These are phyloP conservation scores for Neurospora discreta DNA, from an alignment of 495 filamentous ascomycete species.

Conservation along the genomic window DNA sequence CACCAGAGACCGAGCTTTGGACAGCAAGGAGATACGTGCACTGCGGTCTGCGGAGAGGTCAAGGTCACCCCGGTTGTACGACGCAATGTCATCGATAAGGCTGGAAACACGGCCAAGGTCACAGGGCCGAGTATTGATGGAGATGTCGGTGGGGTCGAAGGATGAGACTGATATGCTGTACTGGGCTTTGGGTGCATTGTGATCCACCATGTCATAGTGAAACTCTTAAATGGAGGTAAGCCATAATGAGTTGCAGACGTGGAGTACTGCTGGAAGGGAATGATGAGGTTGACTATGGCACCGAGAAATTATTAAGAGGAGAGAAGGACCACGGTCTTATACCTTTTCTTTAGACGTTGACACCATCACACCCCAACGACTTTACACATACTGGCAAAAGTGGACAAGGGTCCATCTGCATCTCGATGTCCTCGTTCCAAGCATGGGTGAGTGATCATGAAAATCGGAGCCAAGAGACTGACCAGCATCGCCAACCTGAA, in stretches of 20 bases:
- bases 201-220: neutral
- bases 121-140: conserved; percentile 5
- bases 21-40: conserved; percentile 11
- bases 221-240: neutral
- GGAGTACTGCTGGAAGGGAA: neutral
- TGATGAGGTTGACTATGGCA: neutral
- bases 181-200: neutral
- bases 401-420: neutral
- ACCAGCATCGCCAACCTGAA: neutral
- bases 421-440: neutral
- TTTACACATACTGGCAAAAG: neutral
- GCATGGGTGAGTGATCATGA: neutral
- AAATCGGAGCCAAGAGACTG: neutral
- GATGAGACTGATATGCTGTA: neutral
- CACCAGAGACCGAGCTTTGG: conserved; percentile 15
- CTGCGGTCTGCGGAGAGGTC: conserved; percentile 3
- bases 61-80: neutral
- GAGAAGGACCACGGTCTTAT: neutral
- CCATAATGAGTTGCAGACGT: neutral
- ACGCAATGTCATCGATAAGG: conserved; percentile 10
- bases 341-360: neutral
- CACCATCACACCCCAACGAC: neutral
- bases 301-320: neutral
- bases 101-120: conserved; percentile 7
- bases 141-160: conserved; percentile 4